Conservation (phyloP, 2,329 filamentous ascomycete species). For the Harringtonia aguacate region DNA sequence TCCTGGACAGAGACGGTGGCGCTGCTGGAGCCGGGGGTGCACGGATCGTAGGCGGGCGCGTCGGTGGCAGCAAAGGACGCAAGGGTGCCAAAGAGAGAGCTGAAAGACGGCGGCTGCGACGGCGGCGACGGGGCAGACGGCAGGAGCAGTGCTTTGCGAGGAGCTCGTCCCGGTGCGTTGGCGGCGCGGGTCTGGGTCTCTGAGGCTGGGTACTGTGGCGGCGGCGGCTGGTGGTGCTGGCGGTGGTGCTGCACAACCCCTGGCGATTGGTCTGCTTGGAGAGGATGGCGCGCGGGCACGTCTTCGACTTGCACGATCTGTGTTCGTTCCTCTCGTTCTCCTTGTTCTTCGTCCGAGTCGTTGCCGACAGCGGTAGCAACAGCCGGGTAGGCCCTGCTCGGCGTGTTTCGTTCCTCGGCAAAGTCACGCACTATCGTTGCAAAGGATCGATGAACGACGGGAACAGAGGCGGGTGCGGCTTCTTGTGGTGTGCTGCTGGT, state of each 20-base stretch:
- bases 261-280: constrained; percentile 16
- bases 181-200: constrained; percentile 30
- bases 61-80: no score
- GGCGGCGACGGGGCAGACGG: constrained; percentile 18
- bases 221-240: constrained; percentile 16
- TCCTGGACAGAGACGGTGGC: not conserved
- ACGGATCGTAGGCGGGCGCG: constrained; percentile 45
- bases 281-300: no score
- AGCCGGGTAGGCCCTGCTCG: constrained; percentile 1
- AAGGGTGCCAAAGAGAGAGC: constrained; percentile 38
- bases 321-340: constrained; percentile 18
- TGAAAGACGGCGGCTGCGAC: constrained; percentile 42
- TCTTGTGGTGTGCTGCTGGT: not conserved
- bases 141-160: no score
- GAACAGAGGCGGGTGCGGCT: not conserved
- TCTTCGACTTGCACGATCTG: constrained; percentile 8
- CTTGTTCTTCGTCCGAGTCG: no score
- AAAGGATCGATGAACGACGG: no score
- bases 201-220: constrained; percentile 48
- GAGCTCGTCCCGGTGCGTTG: no score
- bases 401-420: not conserved
- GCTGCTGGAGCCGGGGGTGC: constrained; percentile 24
- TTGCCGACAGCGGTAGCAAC: not conserved
- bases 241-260: no score
- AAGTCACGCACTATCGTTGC: not conserved